phyloP scores from a whole-genome alignment of 75 land plant species.

The Selaginella tamariscina region DNA sequence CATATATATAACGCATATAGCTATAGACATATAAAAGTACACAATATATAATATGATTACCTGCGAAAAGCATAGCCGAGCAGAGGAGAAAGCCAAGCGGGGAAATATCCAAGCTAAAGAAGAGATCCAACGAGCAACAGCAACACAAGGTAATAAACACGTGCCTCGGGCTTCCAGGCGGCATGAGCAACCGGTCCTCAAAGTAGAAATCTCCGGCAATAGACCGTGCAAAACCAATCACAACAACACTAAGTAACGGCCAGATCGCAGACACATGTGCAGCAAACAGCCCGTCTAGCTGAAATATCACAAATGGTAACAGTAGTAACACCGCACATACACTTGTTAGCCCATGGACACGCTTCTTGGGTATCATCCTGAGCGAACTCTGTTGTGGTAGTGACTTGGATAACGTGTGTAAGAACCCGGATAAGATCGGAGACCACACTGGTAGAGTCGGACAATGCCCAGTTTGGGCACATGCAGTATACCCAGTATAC shows the following conservation, averaged over 20 bases:
- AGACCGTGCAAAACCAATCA: conserved; percentile 17
- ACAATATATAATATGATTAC: too few species aligned
- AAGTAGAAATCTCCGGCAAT: conserved; percentile 16
- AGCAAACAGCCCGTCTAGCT: neutral
- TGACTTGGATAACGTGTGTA: neutral
- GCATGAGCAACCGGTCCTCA: conserved; percentile 23
- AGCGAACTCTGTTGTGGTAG: neutral
- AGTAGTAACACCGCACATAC: conserved; percentile 1
- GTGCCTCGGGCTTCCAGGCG: conserved; percentile 5
- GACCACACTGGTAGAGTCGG: neutral
- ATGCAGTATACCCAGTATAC: too few species aligned
- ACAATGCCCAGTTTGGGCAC: too few species aligned
- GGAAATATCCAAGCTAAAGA: conserved; percentile 21
- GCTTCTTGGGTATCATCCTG: conserved; percentile 15
- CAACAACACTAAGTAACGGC: conserved; percentile 14
- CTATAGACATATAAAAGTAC: too few species aligned
- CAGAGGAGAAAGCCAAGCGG: conserved; percentile 22
- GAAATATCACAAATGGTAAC: conserved; percentile 10
- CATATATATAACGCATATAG: too few species aligned
- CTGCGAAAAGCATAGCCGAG: conserved; percentile 23
- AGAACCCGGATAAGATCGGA: neutral
- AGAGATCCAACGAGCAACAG: conserved; percentile 19
- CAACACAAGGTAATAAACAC: conserved; percentile 16
- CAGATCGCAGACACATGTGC: conserved; percentile 13
- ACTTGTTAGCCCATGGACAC: neutral